Evolutionary conservation across 192 early-diverging fungal genomes (phyloP).

Genomic region (Paraglomus occultum): DNA sequence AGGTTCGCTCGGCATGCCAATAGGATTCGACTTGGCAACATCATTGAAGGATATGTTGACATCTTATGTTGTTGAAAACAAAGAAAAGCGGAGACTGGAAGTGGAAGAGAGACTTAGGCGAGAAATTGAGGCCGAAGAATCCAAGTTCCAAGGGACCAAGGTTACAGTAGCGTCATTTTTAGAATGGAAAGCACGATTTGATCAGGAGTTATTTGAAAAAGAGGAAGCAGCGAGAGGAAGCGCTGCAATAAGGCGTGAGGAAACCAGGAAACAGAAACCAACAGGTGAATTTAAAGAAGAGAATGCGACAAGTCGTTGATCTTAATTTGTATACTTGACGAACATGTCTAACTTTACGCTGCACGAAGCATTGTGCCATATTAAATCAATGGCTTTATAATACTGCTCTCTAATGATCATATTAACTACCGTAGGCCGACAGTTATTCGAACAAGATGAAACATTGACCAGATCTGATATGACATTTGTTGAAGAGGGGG

Average conservation of each 20-base stretch:
- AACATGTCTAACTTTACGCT: background rate
- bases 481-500: conserved; percentile 78
- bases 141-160: conserved; percentile 75
- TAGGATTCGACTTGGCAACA: conserved; percentile 84
- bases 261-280: conserved; percentile 44
- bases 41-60: conserved; percentile 72
- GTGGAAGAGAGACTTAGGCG: conserved; percentile 52
- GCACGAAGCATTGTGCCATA: background rate
- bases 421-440: conserved; percentile 57
- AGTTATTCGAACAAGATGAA: conserved; percentile 91
- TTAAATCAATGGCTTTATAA: background rate
- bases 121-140: conserved; percentile 73
- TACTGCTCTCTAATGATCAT: background rate
- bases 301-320: too few species aligned
- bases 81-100: conserved; percentile 44
- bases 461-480: conserved; percentile 81
- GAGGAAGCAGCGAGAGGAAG: conserved; percentile 41
- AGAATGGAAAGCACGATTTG: conserved; percentile 78
- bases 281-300: conserved; percentile 41
- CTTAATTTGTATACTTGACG: background rate
- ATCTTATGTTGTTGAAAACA: conserved; percentile 55
- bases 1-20: conserved; percentile 85
- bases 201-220: conserved; percentile 65
- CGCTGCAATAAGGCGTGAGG: conserved; percentile 37
- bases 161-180: conserved; percentile 78